phyloP scores from a whole-genome alignment of 2,329 filamentous ascomycete genomes.

The Claviceps arundinis region DNA sequence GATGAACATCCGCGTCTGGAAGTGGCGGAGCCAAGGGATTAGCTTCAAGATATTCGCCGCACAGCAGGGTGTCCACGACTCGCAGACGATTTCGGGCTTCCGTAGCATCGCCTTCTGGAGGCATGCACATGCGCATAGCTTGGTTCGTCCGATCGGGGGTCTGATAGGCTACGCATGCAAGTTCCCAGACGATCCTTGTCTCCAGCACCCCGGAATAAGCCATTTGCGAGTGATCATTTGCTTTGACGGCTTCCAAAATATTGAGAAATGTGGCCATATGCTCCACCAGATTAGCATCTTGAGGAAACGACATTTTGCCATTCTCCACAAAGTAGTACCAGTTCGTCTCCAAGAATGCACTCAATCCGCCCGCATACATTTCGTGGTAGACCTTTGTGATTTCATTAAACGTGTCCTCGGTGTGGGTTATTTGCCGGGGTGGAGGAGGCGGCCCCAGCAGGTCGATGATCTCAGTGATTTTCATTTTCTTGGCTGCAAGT shows the following conservation, averaged over 20 bases:
- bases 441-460: slow-evolving; percentile 46
- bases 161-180: slow-evolving; percentile 37
- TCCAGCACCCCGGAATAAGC: slow-evolving; percentile 41
- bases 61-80: slow-evolving; percentile 64
- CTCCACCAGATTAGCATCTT: slow-evolving; percentile 46
- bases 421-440: slow-evolving; percentile 37
- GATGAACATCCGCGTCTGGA: slow-evolving; percentile 37
- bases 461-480: slow-evolving; percentile 59
- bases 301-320: slow-evolving; percentile 31
- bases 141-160: slow-evolving; percentile 22
- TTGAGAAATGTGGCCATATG: slow-evolving; percentile 54
- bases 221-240: slow-evolving; percentile 39
- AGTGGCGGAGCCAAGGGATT: slow-evolving; percentile 44
- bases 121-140: slow-evolving; percentile 22
- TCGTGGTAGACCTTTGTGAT: slow-evolving; percentile 60
- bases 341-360: slow-evolving; percentile 64
- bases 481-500: slow-evolving; percentile 37
- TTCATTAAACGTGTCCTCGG: slow-evolving; percentile 45
- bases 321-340: slow-evolving; percentile 56
- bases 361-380: slow-evolving; percentile 62
- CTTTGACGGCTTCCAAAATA: slow-evolving; percentile 33
- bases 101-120: slow-evolving; percentile 42
- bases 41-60: slow-evolving; percentile 48
- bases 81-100: slow-evolving; percentile 58
- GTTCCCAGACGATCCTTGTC: slow-evolving; percentile 45